Evolutionary conservation across 1,284 basidiomycete species (phyloP), one percentile per base, ranked within the genome.

Genomic region (Sanguinoderma infundibulare): DNA sequence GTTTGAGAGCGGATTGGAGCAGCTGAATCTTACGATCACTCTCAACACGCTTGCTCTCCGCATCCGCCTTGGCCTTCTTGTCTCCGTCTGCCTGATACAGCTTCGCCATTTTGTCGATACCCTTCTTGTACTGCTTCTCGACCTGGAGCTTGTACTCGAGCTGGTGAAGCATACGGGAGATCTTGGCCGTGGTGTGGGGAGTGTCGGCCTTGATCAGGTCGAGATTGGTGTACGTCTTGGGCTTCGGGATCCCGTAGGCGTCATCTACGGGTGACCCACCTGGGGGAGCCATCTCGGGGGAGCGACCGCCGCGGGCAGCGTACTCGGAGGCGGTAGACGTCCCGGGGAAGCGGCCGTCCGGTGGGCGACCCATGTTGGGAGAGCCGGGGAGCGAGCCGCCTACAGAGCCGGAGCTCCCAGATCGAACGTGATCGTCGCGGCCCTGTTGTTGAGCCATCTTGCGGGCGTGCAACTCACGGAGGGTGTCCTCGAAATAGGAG

Each of bases 121-220:
- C 98, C 72, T 91, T 87, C 82, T 98, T 98, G 83, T 98, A 98
- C 79, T 99, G 96, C 81, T 93, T 89, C 78, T 99, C 98, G 68
- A 99, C 94, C 77, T 97, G 95, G 55, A 98, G 90, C 81, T 99
- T 99, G 87, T 98, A 98, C 77, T 99, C 96, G 68, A 99, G 90
- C 78, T 98, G 96, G 77, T 98, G 96, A 60, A 99, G 87, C 97
- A 98, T 98, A 69, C 90, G 89, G 50, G 95, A 94, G 75, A 99
- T 98, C 82, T 98, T 99, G 66, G 95, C 93, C 5, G 95, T 92
- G 24, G 95, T 97, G 73, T 97, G 89, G 22, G 97, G 97, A 39
- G 96, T 97, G 78, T 99, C 98, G 68, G 96, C 96, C 77, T 97
- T 97, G 78, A 98, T 94, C 67, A 99, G 82, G 82, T 99, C 98